phyloP scores from a whole-genome alignment of 176 grass and related monocot genomes.

The Cenchrus fungigraminus region DNA sequence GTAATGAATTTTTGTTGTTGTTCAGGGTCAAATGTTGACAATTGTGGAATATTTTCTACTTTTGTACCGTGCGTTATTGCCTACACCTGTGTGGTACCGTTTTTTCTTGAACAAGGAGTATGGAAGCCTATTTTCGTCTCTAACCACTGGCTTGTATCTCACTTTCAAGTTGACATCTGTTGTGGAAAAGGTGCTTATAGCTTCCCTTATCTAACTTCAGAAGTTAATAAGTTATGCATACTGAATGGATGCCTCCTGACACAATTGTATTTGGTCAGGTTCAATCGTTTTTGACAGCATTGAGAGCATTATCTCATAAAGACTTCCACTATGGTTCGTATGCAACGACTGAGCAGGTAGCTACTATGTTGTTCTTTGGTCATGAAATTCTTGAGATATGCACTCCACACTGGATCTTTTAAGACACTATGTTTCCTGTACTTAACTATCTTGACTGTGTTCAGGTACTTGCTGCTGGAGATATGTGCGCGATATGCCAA shows the following conservation, averaged over 20 bases:
- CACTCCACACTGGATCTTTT: constrained; percentile 18
- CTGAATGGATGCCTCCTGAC: constrained; percentile 19
- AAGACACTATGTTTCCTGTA: background rate
- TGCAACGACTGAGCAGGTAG: constrained; percentile 95
- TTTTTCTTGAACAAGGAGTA: constrained; percentile 99
- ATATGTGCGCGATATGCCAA: constrained; percentile 94
- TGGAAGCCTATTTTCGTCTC: constrained; percentile 96
- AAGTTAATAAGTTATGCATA: background rate
- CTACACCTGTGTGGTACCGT: constrained; percentile 94
- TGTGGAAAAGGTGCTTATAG: constrained; percentile 78
- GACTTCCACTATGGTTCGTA: constrained; percentile 87
- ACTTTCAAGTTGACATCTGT: constrained; percentile 99
- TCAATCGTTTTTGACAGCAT: constrained; percentile 92
- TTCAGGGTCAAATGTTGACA: constrained; percentile 93
- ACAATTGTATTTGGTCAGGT: constrained; percentile 54
- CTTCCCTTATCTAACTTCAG: constrained; percentile 11
- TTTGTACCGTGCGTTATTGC: constrained; percentile 90
- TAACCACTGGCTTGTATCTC: constrained; percentile 96
- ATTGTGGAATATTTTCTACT: constrained; percentile 97
- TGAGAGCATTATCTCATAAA: constrained; percentile 87
- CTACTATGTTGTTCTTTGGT: constrained; percentile 6
- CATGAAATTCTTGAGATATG: constrained; percentile 18
- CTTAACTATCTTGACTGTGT: constrained; percentile 25
- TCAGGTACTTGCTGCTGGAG: constrained; percentile 72
- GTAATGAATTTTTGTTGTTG: constrained; percentile 26